phyloP scores from a whole-genome alignment of 2,329 filamentous ascomycete genomes.

The Curvularia sp. region DNA sequence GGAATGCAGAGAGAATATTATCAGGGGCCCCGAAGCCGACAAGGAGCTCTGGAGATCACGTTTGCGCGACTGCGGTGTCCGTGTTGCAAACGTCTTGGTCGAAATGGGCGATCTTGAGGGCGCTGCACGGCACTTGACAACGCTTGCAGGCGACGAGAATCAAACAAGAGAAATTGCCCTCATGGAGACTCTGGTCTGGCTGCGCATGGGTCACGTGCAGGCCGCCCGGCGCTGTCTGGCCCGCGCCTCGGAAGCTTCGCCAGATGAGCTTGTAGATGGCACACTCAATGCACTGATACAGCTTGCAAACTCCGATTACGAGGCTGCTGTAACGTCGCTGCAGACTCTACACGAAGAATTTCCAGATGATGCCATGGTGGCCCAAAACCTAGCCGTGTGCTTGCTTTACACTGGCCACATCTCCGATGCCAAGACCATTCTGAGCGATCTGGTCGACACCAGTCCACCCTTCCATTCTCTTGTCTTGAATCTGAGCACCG shows the following conservation, averaged over 20 bases:
- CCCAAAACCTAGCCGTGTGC: conserved; percentile 84
- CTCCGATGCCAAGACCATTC: conserved; percentile 64
- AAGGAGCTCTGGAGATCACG: conserved; percentile 73
- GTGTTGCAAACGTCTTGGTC: conserved; percentile 70
- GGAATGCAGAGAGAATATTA: conserved; percentile 72
- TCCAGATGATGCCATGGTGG: conserved; percentile 70
- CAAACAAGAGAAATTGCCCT: conserved; percentile 43
- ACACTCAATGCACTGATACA: conserved; percentile 72
- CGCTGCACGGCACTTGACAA: conserved; percentile 74
- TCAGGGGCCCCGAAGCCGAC: conserved; percentile 54
- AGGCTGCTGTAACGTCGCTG: conserved; percentile 69
- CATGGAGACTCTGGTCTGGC: conserved; percentile 69
- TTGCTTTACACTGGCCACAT: conserved; percentile 82
- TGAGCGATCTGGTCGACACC: conserved; percentile 70
- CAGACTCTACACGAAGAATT: conserved; percentile 56
- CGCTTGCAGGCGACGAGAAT: conserved; percentile 52
- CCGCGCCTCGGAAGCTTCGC: conserved; percentile 21
- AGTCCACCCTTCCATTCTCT: conserved; percentile 73
- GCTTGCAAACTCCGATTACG: conserved; percentile 79
- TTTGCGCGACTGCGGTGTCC: conserved; percentile 75
- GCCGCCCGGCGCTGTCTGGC: conserved; percentile 66
- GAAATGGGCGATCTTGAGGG: conserved; percentile 89
- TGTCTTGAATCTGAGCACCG: conserved; percentile 86
- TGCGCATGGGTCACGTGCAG: conserved; percentile 78
- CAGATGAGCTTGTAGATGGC: conserved; percentile 43